phyloP scores from a whole-genome alignment of 2,329 filamentous ascomycete genomes.

The Colletotrichum musae region DNA sequence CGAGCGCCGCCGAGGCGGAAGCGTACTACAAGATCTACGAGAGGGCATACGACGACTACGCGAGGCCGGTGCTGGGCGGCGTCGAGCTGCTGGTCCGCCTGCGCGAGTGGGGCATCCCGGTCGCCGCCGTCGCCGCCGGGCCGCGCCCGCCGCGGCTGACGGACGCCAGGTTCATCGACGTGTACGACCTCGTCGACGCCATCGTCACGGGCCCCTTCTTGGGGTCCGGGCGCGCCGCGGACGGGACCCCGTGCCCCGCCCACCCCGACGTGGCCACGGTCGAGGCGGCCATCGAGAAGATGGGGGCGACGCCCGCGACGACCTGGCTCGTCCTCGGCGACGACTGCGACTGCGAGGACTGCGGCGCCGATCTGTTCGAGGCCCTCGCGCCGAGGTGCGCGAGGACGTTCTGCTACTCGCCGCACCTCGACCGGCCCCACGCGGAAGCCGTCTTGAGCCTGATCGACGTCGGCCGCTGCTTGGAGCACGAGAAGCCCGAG shows the following conservation, averaged over 20 bases:
- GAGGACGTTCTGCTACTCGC: no score
- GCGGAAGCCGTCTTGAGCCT: no score
- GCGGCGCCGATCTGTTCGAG: no score
- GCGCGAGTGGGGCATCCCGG: constrained; percentile 8
- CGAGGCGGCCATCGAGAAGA: not conserved
- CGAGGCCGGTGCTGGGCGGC: constrained; percentile 5
- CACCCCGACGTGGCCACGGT: not conserved
- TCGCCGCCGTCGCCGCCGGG: constrained; percentile 11
- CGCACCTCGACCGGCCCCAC: no score
- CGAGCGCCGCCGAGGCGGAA: not conserved
- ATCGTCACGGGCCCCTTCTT: constrained; percentile 6
- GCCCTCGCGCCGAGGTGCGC: no score
- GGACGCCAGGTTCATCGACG: no score
- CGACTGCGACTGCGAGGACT: no score
- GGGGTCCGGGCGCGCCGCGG: constrained; percentile 5
- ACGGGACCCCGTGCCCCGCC: not conserved
- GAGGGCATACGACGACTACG: not conserved
- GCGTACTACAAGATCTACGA: constrained; percentile 14
- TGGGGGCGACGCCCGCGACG: not conserved
- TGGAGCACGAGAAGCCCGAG: no score
- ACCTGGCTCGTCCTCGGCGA: no score
- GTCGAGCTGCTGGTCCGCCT: constrained; percentile 12
- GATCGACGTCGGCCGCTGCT: no score
- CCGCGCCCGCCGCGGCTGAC: not conserved
- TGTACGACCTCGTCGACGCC: constrained; percentile 13